phyloP scores from a whole-genome alignment of 441 rosid genomes.

The Jatropha podagrica region DNA sequence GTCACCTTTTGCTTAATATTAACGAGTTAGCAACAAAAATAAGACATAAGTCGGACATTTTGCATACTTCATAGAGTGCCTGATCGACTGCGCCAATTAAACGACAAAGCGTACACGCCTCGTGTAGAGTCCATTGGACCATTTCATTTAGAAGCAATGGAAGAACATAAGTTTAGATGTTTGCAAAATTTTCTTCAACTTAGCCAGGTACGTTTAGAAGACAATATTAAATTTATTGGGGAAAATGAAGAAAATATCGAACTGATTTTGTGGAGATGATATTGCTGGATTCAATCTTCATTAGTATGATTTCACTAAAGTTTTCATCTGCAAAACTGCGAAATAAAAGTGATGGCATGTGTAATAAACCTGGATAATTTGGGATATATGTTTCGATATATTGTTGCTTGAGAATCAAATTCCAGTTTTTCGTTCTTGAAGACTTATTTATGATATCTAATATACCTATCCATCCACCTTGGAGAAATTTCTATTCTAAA shows the following conservation, averaged over 20 bases:
- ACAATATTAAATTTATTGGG: background rate
- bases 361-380: background rate
- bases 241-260: background rate
- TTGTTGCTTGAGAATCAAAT: background rate
- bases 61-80: background rate
- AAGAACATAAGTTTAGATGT: background rate
- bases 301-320: background rate
- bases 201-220: background rate
- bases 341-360: background rate
- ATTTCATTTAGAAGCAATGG: background rate
- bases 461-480: background rate
- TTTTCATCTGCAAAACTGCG: background rate
- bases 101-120: background rate
- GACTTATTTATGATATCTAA: background rate
- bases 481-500: background rate
- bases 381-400: background rate
- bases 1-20: background rate
- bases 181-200: background rate
- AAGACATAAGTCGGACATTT: background rate
- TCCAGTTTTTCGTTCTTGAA: background rate
- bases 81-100: background rate
- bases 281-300: background rate
- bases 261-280: background rate
- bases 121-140: background rate
- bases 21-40: background rate